Percentiles rank a stretch among this genome's conserved stretches.
These are phyloP conservation scores for Skeletonema potamos DNA, from an alignment of 108 stramenopile species.

Conservation along the genomic window DNA sequence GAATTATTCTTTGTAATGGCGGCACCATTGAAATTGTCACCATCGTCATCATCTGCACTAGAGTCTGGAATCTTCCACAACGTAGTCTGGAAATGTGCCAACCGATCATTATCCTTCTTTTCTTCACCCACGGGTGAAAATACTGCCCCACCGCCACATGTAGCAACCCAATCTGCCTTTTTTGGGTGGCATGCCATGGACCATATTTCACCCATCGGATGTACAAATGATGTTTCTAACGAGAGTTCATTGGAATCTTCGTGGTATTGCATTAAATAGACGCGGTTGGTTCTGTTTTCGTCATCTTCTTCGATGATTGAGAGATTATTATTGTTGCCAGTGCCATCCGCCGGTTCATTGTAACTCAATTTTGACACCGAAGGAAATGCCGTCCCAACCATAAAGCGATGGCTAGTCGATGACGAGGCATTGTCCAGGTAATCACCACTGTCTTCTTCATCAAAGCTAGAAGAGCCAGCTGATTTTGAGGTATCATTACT, in stretches of 20 bases:
- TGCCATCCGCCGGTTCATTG: slow-evolving; percentile 1
- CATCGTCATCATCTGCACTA: slow-evolving; percentile 9
- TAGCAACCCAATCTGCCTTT: slow-evolving; percentile 28
- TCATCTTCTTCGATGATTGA: slow-evolving; percentile 21
- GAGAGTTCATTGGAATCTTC: slow-evolving; percentile 49
- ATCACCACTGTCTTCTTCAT: not conserved
- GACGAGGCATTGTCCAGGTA: not conserved
- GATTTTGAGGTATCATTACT: not conserved
- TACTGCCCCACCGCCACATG: slow-evolving; percentile 46
- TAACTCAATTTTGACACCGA: slow-evolving; percentile 23
- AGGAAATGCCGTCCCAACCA: slow-evolving; percentile 17
- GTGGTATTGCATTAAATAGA: slow-evolving; percentile 40
- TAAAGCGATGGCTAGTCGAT: slow-evolving; percentile 4
- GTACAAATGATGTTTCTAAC: slow-evolving; percentile 18
- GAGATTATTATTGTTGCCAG: not conserved
- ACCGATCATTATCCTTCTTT: slow-evolving; percentile 1
- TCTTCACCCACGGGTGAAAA: not conserved
- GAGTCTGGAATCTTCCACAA: slow-evolving; percentile 32
- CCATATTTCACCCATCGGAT: slow-evolving; percentile 52
- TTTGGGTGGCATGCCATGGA: slow-evolving; percentile 30
- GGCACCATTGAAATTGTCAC: slow-evolving; percentile 9
- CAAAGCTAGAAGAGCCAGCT: not conserved
- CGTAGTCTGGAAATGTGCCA: slow-evolving; percentile 31
- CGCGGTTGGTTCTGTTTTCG: slow-evolving; percentile 26
- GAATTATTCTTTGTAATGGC: not conserved